Percentiles rank a stretch among this genome's conserved stretches.
These are phyloP conservation scores for Podospora conica DNA, from an alignment of 495 filamentous ascomycete genomes.

Conservation along the genomic window DNA sequence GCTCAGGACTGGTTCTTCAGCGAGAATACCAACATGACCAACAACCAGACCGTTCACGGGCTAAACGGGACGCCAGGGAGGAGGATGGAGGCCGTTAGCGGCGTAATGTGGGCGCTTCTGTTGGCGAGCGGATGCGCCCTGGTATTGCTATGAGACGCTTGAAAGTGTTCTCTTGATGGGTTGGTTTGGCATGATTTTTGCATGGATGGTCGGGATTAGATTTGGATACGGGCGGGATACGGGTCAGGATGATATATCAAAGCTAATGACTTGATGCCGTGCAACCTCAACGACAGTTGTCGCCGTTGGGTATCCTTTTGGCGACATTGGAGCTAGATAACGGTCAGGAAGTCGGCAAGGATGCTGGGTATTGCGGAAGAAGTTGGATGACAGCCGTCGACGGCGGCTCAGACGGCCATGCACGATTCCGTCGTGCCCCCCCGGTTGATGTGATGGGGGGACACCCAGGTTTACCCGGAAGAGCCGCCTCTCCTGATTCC, in stretches of 20 bases:
- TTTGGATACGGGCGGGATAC: neutral
- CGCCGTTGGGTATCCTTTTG: neutral
- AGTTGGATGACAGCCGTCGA: neutral
- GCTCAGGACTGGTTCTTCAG: constrained; percentile 55
- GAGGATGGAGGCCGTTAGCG: constrained; percentile 1
- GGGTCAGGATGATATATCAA: neutral
- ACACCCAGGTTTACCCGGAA: neutral
- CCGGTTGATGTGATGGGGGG: neutral
- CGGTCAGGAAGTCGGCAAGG: neutral
- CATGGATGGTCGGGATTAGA: neutral
- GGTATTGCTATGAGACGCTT: neutral
- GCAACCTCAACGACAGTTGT: neutral
- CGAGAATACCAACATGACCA: constrained; percentile 46
- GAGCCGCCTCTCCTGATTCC: neutral
- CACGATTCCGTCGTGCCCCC: neutral
- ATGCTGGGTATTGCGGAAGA: neutral
- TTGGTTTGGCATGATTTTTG: neutral
- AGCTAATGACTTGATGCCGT: neutral
- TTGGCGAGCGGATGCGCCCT: neutral
- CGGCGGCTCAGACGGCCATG: neutral
- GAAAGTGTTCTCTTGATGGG: neutral
- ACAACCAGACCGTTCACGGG: constrained; percentile 49
- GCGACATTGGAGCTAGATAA: neutral
- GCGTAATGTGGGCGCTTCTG: constrained; percentile 15
- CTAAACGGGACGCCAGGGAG: constrained; percentile 8